Conservation (phyloP, 164 flowering plant genomes). For the Kalanchoe fedtschenkoi region DNA sequence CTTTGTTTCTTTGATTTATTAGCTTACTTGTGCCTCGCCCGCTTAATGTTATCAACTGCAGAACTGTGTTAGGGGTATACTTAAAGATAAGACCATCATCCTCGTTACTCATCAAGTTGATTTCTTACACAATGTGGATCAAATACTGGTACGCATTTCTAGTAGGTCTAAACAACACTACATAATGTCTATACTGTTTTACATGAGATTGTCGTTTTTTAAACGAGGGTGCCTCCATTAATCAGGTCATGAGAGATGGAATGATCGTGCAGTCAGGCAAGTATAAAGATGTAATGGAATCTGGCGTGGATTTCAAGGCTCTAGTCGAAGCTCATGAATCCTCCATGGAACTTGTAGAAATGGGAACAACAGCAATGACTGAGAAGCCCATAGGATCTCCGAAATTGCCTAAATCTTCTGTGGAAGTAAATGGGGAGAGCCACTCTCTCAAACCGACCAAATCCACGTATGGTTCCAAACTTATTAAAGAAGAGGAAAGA, state of each 20-base stretch:
- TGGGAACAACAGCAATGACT: conserved; percentile 9
- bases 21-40: background rate
- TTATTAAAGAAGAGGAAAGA: conserved; percentile 81
- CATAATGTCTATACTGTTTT: background rate
- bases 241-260: conserved; percentile 94
- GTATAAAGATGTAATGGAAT: conserved; percentile 46
- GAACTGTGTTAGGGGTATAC: conserved; percentile 86
- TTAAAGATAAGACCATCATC: conserved; percentile 67
- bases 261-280: conserved; percentile 87
- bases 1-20: background rate
- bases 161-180: background rate
- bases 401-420: conserved; percentile 16
- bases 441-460: conserved; percentile 23
- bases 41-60: conserved; percentile 19
- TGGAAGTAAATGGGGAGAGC: conserved; percentile 32
- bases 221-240: conserved; percentile 3
- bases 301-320: conserved; percentile 62
- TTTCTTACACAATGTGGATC: conserved; percentile 84
- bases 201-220: background rate
- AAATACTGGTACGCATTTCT: conserved; percentile 44
- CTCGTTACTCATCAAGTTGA: conserved; percentile 98
- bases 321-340: conserved; percentile 88
- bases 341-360: conserved; percentile 85
- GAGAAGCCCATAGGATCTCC: conserved; percentile 19
- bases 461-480: conserved; percentile 43